phyloP scores from a whole-genome alignment of 2,329 filamentous ascomycete species.

The Colletotrichum brevisporum region DNA sequence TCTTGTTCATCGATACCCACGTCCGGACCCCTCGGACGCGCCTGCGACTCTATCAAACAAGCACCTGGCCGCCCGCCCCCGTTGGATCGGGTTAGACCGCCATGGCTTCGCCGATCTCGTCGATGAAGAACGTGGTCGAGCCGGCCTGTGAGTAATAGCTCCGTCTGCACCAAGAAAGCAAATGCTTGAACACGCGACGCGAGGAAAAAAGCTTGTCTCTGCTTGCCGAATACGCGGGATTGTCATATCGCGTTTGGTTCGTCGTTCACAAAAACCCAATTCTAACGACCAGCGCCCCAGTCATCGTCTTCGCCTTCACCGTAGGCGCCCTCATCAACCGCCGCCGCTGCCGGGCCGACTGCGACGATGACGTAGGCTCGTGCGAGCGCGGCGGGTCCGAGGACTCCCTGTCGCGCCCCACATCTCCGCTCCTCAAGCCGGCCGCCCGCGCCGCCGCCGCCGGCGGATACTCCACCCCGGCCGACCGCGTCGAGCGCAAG shows the following conservation, averaged over 20 bases:
- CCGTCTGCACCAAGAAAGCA: neutral
- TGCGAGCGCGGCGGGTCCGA: constrained; percentile 34
- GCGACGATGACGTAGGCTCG: constrained; percentile 31
- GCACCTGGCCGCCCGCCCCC: neutral
- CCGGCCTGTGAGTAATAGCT: constrained; percentile 33
- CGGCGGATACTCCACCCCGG: neutral
- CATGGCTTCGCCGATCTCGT: constrained; percentile 35
- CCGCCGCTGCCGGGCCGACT: constrained; percentile 13
- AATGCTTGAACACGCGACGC: no score
- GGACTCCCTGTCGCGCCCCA: constrained; percentile 23
- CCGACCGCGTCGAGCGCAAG: constrained; percentile 38
- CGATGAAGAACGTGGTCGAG: constrained; percentile 36
- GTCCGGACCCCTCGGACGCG: neutral
- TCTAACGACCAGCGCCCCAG: constrained; percentile 1
- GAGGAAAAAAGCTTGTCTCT: no score
- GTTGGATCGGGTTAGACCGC: neutral
- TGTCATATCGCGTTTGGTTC: no score
- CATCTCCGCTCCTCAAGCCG: constrained; percentile 37
- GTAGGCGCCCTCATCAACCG: constrained; percentile 41
- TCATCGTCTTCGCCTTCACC: constrained; percentile 39
- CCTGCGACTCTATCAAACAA: neutral
- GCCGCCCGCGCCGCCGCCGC: constrained; percentile 26
- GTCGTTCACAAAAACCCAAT: no score
- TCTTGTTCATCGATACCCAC: neutral
- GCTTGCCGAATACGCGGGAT: no score